Base-by-base conservation (phyloP, 2,329 filamentous ascomycete species). In the Fusarium nanum region DNA sequence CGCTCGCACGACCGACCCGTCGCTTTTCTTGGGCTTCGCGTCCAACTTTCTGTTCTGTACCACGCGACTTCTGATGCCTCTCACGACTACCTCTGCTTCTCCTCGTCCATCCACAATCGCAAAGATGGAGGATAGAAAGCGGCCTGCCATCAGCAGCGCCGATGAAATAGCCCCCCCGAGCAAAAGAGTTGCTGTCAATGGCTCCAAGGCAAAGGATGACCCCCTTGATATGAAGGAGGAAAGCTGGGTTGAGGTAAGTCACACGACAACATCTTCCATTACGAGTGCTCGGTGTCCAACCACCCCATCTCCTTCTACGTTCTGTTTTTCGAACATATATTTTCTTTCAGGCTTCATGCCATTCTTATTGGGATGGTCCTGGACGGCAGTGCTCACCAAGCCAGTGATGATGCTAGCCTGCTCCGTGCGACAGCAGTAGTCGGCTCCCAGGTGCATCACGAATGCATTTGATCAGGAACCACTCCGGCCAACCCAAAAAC, bases 81-180 rank as follows among this genome's bases (percentile, higher is more conserved):
- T 92, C 88, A 90, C 92, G 84, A 91, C 92, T 84, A 87, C 89
- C 75, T 88, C 89, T 83, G 86, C 91, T 82, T 82, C 83, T 79
- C 87, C 91, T 86, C 89, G 90, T 88, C 89, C 92, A 86, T 91
- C 93, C 85, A 90, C 90, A 87, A 87, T 93, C 84, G 86, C 90
- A 86, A 97, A 96, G 89, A 99, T 98, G 95, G 96, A 99, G 88
- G 96, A 98, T 86, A 93, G 96, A 89, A 99, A 99, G 89, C 91
- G 96, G 89, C 92, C 94, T 79, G 93, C 94, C 79, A 88, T 92
- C 75, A 87, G 89, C 82, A 92, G 91, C 79, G 85, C 89, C 77
- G 93, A 96, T 81, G 93, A 98, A 75, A 85, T 93, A 78, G 92
- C 92, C 72, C 95, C 95, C 73, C 94, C 95, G 23, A 92, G 90